A percentile compares a stretch with the other conserved stretches of the same genome.
Evolutionary conservation across 75 land plant species (phyloP).

Genomic region (Pinus albicaulis): DNA sequence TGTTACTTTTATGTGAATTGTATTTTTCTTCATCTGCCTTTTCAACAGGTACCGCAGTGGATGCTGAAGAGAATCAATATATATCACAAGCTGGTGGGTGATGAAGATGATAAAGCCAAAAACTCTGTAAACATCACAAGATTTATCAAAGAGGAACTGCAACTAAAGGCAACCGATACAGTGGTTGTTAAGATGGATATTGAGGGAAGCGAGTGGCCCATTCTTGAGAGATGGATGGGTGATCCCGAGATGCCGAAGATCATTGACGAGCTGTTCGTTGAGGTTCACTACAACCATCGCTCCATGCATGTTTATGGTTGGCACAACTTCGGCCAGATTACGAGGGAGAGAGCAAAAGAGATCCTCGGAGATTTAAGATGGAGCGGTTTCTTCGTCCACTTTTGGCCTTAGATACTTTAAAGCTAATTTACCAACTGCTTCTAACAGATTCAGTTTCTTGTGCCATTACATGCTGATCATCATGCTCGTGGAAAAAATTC

Average conservation of each 20-base stretch:
- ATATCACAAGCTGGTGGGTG: too few relatives aligned
- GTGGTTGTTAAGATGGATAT: constrained; percentile 47
- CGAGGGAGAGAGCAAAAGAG: constrained; percentile 18
- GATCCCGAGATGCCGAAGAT: constrained; percentile 31
- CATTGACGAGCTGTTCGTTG: constrained; percentile 40
- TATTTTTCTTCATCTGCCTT: too few relatives aligned
- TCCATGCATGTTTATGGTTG: constrained; percentile 21
- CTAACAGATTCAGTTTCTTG: too few relatives aligned
- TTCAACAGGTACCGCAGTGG: too few relatives aligned
- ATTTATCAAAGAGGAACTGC: too few relatives aligned
- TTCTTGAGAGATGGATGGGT: constrained; percentile 17
- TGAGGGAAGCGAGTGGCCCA: constrained; percentile 38
- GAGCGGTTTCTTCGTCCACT: constrained; percentile 24
- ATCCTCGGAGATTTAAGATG: constrained; percentile 22
- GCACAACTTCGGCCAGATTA: constrained; percentile 12
- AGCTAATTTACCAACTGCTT: too few relatives aligned
- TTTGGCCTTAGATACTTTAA: constrained; percentile 17
- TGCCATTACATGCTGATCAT: too few relatives aligned
- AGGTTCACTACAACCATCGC: constrained; percentile 28
- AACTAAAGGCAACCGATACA: constrained; percentile 11
- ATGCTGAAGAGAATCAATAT: too few relatives aligned
- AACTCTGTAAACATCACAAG: too few relatives aligned
- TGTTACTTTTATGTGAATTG: too few relatives aligned
- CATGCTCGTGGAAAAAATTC: too few relatives aligned
- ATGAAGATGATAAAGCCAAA: too few relatives aligned